Conservation (phyloP, 306 rosid genomes). For the Medicago arabica region DNA sequence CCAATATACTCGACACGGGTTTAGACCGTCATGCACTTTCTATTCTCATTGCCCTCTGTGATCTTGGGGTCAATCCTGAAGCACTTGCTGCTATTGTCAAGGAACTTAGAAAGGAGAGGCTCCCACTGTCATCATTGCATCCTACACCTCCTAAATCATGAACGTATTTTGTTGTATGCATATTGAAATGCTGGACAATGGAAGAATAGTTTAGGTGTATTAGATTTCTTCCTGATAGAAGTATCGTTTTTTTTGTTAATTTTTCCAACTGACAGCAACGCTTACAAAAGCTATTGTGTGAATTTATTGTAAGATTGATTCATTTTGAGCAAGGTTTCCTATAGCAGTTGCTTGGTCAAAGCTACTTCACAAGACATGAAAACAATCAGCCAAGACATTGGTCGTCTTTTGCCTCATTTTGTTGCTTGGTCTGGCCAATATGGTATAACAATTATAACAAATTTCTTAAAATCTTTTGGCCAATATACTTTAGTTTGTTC, state of each 20-base stretch:
- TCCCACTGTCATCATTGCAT: constrained; percentile 35
- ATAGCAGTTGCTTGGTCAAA: too few relatives aligned
- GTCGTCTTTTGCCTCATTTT: too few relatives aligned
- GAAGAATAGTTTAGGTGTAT: constrained; percentile 1
- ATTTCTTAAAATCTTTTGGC: too few relatives aligned
- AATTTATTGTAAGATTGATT: constrained; percentile 3
- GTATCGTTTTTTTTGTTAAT: not conserved
- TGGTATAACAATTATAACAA: too few relatives aligned
- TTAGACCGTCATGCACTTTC: constrained; percentile 83
- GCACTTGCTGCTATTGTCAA: constrained; percentile 78
- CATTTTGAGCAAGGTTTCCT: constrained; percentile 2
- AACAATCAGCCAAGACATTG: too few relatives aligned
- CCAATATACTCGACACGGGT: constrained; percentile 67
- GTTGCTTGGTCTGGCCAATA: too few relatives aligned
- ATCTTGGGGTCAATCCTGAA: constrained; percentile 81
- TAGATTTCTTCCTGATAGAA: not conserved
- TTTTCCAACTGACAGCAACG: not conserved
- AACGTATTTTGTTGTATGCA: not conserved
- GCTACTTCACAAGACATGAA: too few relatives aligned
- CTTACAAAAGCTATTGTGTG: not conserved
- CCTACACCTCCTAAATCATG: constrained; percentile 29
- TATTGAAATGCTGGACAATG: not conserved
- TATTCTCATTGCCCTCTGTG: constrained; percentile 80
- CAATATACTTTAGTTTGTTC: too few relatives aligned
- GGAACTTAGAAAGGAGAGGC: constrained; percentile 58